These are phyloP conservation scores for Curvularia verruculosa DNA, from an alignment of 2,329 filamentous ascomycete species.

Conservation along the genomic window DNA sequence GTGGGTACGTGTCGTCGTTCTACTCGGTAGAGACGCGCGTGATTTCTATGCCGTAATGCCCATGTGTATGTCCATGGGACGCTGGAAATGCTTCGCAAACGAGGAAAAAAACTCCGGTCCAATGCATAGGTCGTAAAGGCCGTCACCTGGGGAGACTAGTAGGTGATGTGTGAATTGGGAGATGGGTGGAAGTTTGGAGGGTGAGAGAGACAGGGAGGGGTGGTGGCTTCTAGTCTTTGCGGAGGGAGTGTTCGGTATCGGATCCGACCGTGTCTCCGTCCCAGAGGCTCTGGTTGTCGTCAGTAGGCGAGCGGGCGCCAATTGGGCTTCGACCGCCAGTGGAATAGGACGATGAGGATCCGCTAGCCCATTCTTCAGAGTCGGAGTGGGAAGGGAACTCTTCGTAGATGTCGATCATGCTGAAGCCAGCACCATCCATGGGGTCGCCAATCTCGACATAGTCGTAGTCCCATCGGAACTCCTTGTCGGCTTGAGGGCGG, in stretches of 20 bases:
- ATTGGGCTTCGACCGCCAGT: slow-evolving; percentile 65
- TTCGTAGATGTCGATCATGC: slow-evolving; percentile 63
- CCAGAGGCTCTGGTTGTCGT: slow-evolving; percentile 64
- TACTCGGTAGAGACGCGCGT: slow-evolving; percentile 25
- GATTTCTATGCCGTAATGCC: slow-evolving; percentile 33
- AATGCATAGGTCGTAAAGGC: slow-evolving; percentile 49
- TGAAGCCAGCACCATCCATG: slow-evolving; percentile 56
- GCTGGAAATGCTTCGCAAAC: slow-evolving; percentile 47
- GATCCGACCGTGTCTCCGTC: slow-evolving; percentile 63
- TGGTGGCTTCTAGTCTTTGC: slow-evolving; percentile 30
- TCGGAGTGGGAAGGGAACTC: slow-evolving; percentile 62
- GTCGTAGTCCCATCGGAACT: slow-evolving; percentile 92
- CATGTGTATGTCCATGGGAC: slow-evolving; percentile 25
- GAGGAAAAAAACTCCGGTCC: slow-evolving; percentile 40
- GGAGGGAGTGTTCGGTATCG: slow-evolving; percentile 46
- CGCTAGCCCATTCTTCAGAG: slow-evolving; percentile 89
- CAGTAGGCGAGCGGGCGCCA: slow-evolving; percentile 56
- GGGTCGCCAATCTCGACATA: slow-evolving; percentile 83
- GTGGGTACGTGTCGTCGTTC: slow-evolving; percentile 13
- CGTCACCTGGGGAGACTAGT: slow-evolving; percentile 27
- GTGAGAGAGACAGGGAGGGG: slow-evolving; percentile 14
- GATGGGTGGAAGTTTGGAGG: slow-evolving; percentile 25
- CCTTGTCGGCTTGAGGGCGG: slow-evolving; percentile 80
- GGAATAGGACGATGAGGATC: slow-evolving; percentile 78
- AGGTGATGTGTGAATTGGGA: slow-evolving; percentile 34